phyloP scores from a whole-genome alignment of 2,329 filamentous ascomycete genomes.

The Hypocrella siamensis region DNA sequence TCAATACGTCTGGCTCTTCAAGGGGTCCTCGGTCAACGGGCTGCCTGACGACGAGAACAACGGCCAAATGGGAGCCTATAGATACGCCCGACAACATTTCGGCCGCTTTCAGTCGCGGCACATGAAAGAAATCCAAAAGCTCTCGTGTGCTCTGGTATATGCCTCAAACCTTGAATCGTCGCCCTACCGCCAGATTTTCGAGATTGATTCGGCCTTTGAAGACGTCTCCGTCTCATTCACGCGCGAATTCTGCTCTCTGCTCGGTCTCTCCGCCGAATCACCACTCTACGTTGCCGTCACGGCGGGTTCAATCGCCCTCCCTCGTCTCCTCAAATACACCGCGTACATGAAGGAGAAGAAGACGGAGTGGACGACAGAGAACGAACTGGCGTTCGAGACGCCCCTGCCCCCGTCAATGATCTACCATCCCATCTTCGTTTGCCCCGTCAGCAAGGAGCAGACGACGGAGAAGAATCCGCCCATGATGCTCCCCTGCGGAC shows the following conservation, averaged over 20 bases:
- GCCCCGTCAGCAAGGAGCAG: conserved; percentile 92
- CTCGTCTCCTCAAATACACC: conserved; percentile 76
- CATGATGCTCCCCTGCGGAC: conserved; percentile 92
- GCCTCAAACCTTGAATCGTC: conserved; percentile 57
- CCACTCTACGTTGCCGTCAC: conserved; percentile 88
- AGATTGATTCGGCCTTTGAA: conserved; percentile 60
- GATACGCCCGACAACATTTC: conserved; percentile 65
- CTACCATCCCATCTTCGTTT: conserved; percentile 96
- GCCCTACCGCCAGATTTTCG: conserved; percentile 67
- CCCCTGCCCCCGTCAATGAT: conserved; percentile 43
- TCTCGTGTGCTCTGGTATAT: conserved; percentile 70
- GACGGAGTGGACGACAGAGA: conserved; percentile 85
- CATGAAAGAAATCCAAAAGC: conserved; percentile 61
- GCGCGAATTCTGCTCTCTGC: conserved; percentile 81
- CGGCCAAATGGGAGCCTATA: conserved; percentile 48
- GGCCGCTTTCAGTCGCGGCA: conserved; percentile 60
- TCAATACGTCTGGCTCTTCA: conserved; percentile 81
- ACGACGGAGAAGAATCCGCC: conserved; percentile 85
- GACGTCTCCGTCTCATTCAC: conserved; percentile 81
- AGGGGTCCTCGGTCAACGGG: conserved; percentile 39
- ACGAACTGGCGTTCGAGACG: conserved; percentile 73
- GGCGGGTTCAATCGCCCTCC: conserved; percentile 81
- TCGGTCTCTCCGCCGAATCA: conserved; percentile 80
- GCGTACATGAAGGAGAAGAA: conserved; percentile 76
- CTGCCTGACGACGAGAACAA: conserved; percentile 36